phyloP scores from a whole-genome alignment of 2,329 filamentous ascomycete genomes.

The Bipolaris zeicola region DNA sequence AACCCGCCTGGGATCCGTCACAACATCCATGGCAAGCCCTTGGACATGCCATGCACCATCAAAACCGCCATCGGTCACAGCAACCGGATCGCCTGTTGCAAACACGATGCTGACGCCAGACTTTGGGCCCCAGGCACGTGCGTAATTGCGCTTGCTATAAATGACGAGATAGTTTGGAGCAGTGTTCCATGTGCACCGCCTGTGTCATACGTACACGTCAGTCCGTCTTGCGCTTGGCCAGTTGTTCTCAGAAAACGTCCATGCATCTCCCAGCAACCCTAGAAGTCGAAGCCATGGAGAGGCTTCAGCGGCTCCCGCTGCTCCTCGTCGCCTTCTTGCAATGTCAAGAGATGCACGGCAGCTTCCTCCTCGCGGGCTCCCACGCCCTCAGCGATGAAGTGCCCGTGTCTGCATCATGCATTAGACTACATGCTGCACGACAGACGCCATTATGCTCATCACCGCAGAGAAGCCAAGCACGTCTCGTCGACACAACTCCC shows the following conservation, averaged over 20 bases:
- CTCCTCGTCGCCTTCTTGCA: neutral
- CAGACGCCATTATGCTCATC: neutral
- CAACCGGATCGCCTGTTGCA: neutral
- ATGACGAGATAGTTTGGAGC: neutral
- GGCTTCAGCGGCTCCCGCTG: slow-evolving; percentile 6
- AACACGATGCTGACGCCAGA: neutral
- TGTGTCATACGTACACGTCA: too few species aligned
- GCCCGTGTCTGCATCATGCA: slow-evolving; percentile 8
- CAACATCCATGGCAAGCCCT: too few species aligned
- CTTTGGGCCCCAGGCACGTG: neutral
- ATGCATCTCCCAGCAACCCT: neutral
- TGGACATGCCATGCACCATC: neutral
- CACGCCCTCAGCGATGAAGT: slow-evolving; percentile 5
- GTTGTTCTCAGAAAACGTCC: neutral
- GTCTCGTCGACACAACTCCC: neutral
- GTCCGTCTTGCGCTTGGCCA: too few species aligned
- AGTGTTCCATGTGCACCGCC: too few species aligned
- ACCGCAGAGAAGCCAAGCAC: neutral
- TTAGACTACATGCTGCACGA: slow-evolving; percentile 15
- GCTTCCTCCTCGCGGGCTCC: neutral
- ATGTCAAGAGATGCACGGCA: neutral
- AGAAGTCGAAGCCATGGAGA: slow-evolving; percentile 4
- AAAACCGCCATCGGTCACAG: too few species aligned
- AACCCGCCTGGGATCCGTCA: too few species aligned
- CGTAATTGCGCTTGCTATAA: neutral